phyloP scores from a whole-genome alignment of 192 early-diverging fungal genomes.

The Coemansia sp. region DNA sequence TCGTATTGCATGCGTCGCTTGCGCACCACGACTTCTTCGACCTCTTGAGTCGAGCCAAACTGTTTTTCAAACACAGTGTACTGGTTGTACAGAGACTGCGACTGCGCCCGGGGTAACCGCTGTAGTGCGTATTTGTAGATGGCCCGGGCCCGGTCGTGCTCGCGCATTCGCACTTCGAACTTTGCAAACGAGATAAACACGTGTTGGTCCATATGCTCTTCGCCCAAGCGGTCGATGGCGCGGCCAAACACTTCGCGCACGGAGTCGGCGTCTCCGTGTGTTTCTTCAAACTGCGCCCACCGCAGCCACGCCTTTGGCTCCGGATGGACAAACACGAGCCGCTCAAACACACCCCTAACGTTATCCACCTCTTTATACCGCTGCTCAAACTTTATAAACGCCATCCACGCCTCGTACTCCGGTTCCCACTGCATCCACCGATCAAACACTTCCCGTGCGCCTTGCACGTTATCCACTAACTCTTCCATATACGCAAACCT shows the following conservation, averaged over 20 bases:
- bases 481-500: slow-evolving; percentile 99
- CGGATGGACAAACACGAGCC: slow-evolving; percentile 88
- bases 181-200: slow-evolving; percentile 95
- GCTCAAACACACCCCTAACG: slow-evolving; percentile 76
- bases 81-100: slow-evolving; percentile 87
- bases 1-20: slow-evolving; percentile 93
- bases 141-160: slow-evolving; percentile 88
- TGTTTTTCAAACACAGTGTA: slow-evolving; percentile 98
- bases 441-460: slow-evolving; percentile 91
- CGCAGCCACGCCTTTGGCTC: slow-evolving; percentile 94
- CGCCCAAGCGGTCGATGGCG: slow-evolving; percentile 84
- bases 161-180: slow-evolving; percentile 87
- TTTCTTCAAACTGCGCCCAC: slow-evolving; percentile 95
- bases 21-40: slow-evolving; percentile 86
- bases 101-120: slow-evolving; percentile 75
- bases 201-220: slow-evolving; percentile 89
- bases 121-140: slow-evolving; percentile 96
- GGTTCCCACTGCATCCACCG: slow-evolving; percentile 99
- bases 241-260: slow-evolving; percentile 82
- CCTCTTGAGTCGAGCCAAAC: slow-evolving; percentile 80
- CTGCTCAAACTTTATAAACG: slow-evolving; percentile 92
- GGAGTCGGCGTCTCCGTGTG: slow-evolving; percentile 66
- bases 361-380: slow-evolving; percentile 82
- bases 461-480: slow-evolving; percentile 83
- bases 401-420: slow-evolving; percentile 85